A percentile compares a stretch with the other conserved stretches of the same genome.
Evolutionary conservation across 192 early-diverging fungal species (phyloP).

Genomic region (Linnemannia hyalina): DNA sequence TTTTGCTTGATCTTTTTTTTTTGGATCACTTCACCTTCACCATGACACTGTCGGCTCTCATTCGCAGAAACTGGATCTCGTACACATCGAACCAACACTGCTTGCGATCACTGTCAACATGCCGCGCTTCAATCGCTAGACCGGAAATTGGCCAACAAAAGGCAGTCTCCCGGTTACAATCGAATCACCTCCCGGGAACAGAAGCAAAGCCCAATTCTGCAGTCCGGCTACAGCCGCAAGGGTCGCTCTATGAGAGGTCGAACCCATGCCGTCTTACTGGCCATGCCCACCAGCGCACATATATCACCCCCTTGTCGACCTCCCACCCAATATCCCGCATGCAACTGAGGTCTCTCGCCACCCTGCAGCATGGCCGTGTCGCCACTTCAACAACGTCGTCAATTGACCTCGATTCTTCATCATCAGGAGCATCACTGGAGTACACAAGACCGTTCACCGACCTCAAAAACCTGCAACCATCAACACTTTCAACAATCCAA

Average conservation of each 20-base stretch:
- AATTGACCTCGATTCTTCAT: background rate
- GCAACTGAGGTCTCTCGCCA: background rate
- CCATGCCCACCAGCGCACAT: background rate
- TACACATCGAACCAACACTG: background rate
- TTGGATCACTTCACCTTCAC: background rate
- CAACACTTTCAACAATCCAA: slow-evolving; percentile 69
- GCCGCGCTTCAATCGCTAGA: background rate
- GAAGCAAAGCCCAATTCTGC: background rate
- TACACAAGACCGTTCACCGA: slow-evolving; percentile 61
- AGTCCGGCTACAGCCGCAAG: background rate
- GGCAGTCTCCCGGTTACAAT: background rate
- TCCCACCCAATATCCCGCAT: background rate
- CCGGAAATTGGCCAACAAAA: background rate
- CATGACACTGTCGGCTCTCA: background rate
- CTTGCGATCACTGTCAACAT: background rate
- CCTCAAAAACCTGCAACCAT: slow-evolving; percentile 53
- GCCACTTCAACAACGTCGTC: background rate
- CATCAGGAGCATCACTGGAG: slow-evolving; percentile 22
- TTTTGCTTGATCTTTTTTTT: background rate
- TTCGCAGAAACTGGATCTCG: slow-evolving; percentile 1
- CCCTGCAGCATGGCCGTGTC: background rate
- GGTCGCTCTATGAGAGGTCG: background rate
- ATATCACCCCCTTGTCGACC: background rate
- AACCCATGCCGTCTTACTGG: background rate
- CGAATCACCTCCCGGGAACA: background rate